Conservation (phyloP, 2,329 filamentous ascomycete species). For the Pseudomassariella vexata region DNA sequence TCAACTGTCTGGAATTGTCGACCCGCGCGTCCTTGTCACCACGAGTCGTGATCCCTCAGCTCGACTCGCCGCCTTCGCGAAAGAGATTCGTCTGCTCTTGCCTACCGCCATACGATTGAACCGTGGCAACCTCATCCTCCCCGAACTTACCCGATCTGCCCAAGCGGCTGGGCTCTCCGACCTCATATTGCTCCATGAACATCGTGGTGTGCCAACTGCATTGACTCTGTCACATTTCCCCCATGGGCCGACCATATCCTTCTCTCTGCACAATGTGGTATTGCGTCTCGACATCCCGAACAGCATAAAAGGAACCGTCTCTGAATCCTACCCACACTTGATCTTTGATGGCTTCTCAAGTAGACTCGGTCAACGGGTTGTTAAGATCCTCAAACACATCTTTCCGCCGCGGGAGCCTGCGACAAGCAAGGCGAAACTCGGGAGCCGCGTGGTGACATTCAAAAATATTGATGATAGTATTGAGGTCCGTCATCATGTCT, state of each 20-base stretch:
- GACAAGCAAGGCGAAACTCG: conserved; percentile 67
- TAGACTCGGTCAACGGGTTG: conserved; percentile 51
- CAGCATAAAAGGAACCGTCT: conserved; percentile 77
- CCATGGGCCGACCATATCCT: conserved; percentile 75
- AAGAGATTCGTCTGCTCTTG: conserved; percentile 76
- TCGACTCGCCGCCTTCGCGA: conserved; percentile 81
- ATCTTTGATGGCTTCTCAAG: conserved; percentile 67
- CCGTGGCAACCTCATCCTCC: conserved; percentile 81
- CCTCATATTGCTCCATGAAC: conserved; percentile 83
- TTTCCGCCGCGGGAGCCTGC: conserved; percentile 83
- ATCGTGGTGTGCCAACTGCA: conserved; percentile 86
- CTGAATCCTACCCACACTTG: conserved; percentile 87
- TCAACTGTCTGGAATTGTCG: conserved; percentile 82
- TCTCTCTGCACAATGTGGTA: conserved; percentile 88
- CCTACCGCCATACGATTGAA: conserved; percentile 87
- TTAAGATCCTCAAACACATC: conserved; percentile 87
- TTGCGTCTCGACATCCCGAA: conserved; percentile 91
- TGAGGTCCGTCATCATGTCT: conserved; percentile 89
- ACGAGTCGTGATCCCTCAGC: conserved; percentile 85
- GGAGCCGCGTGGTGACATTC: conserved; percentile 86
- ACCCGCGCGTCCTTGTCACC: conserved; percentile 83
- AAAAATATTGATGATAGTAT: conserved; percentile 90
- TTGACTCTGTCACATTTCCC: conserved; percentile 75
- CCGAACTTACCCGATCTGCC: conserved; percentile 77
- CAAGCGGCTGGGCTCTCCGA: conserved; percentile 77